Evolutionary conservation across 2,329 filamentous ascomycete species (phyloP).

Genomic region (Byssoonygena ceratinophila): DNA sequence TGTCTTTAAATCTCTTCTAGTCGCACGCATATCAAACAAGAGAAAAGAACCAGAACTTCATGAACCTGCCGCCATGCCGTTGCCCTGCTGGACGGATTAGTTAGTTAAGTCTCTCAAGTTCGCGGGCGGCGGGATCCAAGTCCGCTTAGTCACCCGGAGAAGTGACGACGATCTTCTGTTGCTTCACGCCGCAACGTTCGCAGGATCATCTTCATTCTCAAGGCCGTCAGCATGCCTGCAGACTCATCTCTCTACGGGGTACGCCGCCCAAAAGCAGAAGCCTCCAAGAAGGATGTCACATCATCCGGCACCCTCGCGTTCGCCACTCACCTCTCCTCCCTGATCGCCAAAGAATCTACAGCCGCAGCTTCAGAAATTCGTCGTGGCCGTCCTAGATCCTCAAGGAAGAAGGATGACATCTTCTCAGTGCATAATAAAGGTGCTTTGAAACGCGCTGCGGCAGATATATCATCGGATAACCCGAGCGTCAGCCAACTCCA

Average conservation of each 20-base stretch:
- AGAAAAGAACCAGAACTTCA: no score
- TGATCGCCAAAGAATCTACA: constrained; percentile 50
- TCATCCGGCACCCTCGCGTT: constrained; percentile 70
- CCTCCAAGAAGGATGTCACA: constrained; percentile 52
- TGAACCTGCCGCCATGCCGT: no score
- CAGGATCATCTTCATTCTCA: not conserved
- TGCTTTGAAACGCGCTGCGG: constrained; percentile 51
- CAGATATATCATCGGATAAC: constrained; percentile 46
- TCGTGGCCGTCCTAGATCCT: constrained; percentile 33
- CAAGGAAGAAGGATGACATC: constrained; percentile 54
- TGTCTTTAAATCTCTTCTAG: no score
- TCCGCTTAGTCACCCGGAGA: not conserved
- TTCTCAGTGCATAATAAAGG: constrained; percentile 58
- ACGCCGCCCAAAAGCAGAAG: constrained; percentile 53
- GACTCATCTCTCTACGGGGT: constrained; percentile 58
- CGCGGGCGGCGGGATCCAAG: not conserved
- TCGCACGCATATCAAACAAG: no score
- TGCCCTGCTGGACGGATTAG: no score
- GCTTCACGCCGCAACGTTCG: not conserved
- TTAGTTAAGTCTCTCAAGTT: no score
- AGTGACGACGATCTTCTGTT: not conserved
- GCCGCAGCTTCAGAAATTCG: constrained; percentile 30
- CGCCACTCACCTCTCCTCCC: constrained; percentile 71
- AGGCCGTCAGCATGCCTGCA: constrained; percentile 7
- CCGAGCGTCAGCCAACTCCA: constrained; percentile 51